Percentiles rank a stretch among this genome's conserved stretches.
Conservation (phyloP, 2,329 filamentous ascomycete genomes). For the Trichoderma brevicompactum region DNA sequence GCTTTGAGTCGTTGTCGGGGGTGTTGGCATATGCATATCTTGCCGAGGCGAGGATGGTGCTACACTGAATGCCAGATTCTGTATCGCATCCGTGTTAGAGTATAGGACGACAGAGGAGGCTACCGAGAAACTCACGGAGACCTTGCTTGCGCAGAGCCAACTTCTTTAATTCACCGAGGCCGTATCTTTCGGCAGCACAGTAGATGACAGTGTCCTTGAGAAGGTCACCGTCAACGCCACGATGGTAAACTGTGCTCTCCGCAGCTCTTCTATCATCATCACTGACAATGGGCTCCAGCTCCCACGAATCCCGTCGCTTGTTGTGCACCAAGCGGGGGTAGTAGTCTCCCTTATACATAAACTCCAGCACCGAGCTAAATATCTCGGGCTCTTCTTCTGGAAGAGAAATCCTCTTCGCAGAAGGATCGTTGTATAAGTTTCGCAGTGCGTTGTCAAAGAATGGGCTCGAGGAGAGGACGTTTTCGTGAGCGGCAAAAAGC, state of each 20-base stretch:
- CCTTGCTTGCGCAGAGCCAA: conserved; percentile 87
- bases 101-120: conserved; percentile 3
- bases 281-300: conserved; percentile 66
- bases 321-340: conserved; percentile 82
- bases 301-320: conserved; percentile 79
- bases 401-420: conserved; percentile 72
- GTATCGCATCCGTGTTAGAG: conserved; percentile 15
- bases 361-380: conserved; percentile 88
- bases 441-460: conserved; percentile 64
- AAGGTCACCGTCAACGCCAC: conserved; percentile 66
- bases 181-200: conserved; percentile 84
- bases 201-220: conserved; percentile 91
- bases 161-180: conserved; percentile 81
- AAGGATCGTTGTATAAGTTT: conserved; percentile 42
- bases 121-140: conserved; percentile 61
- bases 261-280: conserved; percentile 51
- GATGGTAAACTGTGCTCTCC: conserved; percentile 72
- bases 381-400: conserved; percentile 88
- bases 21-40: conserved; percentile 89
- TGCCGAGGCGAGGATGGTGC: conserved; percentile 84
- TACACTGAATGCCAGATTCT: conserved; percentile 80
- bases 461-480: conserved; percentile 76
- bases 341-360: conserved; percentile 93
- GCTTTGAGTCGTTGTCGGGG: conserved; percentile 85
- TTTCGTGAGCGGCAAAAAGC: conserved; percentile 90